phyloP scores from a whole-genome alignment of 2,329 filamentous ascomycete species.

The Madurella fahalii region DNA sequence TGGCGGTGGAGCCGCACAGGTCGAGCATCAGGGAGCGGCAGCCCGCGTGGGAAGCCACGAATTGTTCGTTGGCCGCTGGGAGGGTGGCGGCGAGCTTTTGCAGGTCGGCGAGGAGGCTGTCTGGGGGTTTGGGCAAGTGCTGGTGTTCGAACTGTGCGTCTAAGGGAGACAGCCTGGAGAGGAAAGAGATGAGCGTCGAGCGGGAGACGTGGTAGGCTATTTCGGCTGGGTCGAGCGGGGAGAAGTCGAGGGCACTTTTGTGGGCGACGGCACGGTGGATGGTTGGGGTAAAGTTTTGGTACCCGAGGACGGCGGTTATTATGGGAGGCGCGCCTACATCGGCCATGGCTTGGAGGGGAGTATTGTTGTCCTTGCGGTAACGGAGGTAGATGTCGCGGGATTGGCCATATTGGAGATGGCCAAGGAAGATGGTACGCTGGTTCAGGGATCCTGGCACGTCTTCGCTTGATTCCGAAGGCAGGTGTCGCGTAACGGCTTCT shows the following conservation, averaged over 20 bases:
- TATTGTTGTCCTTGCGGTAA: constrained; percentile 24
- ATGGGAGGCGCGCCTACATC: constrained; percentile 14
- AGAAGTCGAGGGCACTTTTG: constrained; percentile 20
- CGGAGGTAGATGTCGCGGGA: constrained; percentile 51
- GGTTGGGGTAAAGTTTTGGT: constrained; percentile 28
- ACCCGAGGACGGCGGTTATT: constrained; percentile 36
- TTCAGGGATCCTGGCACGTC: constrained; percentile 9
- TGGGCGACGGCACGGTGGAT: constrained; percentile 4
- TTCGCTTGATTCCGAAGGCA: constrained; percentile 20
- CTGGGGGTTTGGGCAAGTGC: not conserved
- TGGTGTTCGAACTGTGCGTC: constrained; percentile 36
- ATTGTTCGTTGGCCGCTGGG: constrained; percentile 31
- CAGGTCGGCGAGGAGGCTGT: constrained; percentile 15
- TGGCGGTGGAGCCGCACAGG: constrained; percentile 34
- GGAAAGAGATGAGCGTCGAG: constrained; percentile 45
- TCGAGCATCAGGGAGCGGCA: constrained; percentile 49
- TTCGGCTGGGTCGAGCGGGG: constrained; percentile 31
- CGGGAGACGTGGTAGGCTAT: constrained; percentile 51
- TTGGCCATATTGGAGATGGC: constrained; percentile 58
- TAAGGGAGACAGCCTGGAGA: constrained; percentile 43
- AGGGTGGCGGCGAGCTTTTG: constrained; percentile 29
- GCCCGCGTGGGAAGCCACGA: constrained; percentile 31
- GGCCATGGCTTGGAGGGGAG: not conserved
- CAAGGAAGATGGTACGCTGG: constrained; percentile 40
- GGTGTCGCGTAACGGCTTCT: constrained; percentile 35